Evolutionary conservation across 2,329 filamentous ascomycete species (phyloP).

Genomic region (Alternaria triticina): DNA sequence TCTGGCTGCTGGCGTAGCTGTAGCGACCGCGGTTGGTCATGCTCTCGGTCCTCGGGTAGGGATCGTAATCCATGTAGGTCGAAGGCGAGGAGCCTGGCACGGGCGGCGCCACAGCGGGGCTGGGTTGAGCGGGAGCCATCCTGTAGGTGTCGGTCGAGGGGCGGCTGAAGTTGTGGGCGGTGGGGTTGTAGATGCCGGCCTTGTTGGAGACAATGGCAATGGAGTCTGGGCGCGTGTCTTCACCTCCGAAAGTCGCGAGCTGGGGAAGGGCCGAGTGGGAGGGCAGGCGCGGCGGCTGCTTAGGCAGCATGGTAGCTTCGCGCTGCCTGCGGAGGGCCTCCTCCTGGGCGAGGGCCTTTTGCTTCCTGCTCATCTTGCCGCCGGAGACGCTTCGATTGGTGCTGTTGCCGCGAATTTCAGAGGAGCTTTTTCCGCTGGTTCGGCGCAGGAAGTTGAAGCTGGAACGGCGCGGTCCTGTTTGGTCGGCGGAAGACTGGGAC

Average conservation of each 20-base stretch:
- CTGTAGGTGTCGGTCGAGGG: slow-evolving; percentile 44
- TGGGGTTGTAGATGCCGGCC: slow-evolving; percentile 48
- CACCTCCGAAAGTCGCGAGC: slow-evolving; percentile 67
- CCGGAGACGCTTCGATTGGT: slow-evolving; percentile 38
- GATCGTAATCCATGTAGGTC: slow-evolving; percentile 68
- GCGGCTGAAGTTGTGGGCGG: slow-evolving; percentile 45
- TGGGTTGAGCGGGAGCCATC: slow-evolving; percentile 42
- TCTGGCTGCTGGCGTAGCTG: slow-evolving; percentile 91
- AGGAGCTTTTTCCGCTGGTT: slow-evolving; percentile 31
- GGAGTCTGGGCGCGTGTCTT: slow-evolving; percentile 67
- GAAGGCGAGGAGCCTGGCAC: slow-evolving; percentile 54
- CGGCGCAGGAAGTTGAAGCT: slow-evolving; percentile 49
- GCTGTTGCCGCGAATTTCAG: slow-evolving; percentile 29
- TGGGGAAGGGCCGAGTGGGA: slow-evolving; percentile 54
- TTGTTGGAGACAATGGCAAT: slow-evolving; percentile 67
- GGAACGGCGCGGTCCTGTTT: slow-evolving; percentile 27
- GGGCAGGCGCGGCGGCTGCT: slow-evolving; percentile 66
- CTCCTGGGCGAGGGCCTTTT: slow-evolving; percentile 58
- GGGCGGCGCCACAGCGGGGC: slow-evolving; percentile 53
- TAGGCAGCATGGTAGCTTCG: slow-evolving; percentile 62
- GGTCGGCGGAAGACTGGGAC: slow-evolving; percentile 21
- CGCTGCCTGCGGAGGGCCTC: slow-evolving; percentile 63
- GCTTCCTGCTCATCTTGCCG: slow-evolving; percentile 62
- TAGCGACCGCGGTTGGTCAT: slow-evolving; percentile 97
- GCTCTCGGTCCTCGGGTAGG: slow-evolving; percentile 85